Percentiles rank a stretch among this genome's conserved stretches.
phyloP scores from a whole-genome alignment of 306 rosid species.

The Gleditsia sinensis region DNA sequence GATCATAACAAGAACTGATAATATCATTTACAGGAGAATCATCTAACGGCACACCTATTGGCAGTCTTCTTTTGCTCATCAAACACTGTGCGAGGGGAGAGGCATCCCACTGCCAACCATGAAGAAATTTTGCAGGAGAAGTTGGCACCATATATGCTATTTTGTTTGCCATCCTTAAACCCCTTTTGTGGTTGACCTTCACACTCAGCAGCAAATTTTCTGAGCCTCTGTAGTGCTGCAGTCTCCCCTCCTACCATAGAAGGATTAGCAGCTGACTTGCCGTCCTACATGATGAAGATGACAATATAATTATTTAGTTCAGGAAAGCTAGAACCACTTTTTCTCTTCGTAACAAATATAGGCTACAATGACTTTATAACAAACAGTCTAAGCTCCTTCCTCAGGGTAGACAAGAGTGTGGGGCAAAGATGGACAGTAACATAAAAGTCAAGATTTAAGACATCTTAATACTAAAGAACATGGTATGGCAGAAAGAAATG shows the following conservation, averaged over 20 bases:
- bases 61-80: constrained; percentile 80
- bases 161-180: constrained; percentile 55
- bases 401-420: background rate
- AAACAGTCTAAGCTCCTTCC: background rate
- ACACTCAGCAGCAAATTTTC: constrained; percentile 81
- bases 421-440: background rate
- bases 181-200: constrained; percentile 76
- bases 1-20: background rate
- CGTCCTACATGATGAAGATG: constrained; percentile 58
- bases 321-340: constrained; percentile 20
- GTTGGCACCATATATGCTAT: constrained; percentile 86
- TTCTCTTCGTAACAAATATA: background rate
- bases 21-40: constrained; percentile 22
- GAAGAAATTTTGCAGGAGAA: constrained; percentile 98
- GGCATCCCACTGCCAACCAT: constrained; percentile 95
- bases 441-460: background rate
- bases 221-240: constrained; percentile 83
- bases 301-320: constrained; percentile 28
- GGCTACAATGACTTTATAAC: background rate
- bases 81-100: constrained; percentile 88
- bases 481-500: background rate
- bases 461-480: background rate
- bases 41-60: constrained; percentile 52
- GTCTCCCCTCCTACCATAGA: constrained; percentile 90
- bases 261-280: constrained; percentile 59